phyloP scores from a whole-genome alignment of 768 basidiomycete genomes.

The Boletus patriciae region DNA sequence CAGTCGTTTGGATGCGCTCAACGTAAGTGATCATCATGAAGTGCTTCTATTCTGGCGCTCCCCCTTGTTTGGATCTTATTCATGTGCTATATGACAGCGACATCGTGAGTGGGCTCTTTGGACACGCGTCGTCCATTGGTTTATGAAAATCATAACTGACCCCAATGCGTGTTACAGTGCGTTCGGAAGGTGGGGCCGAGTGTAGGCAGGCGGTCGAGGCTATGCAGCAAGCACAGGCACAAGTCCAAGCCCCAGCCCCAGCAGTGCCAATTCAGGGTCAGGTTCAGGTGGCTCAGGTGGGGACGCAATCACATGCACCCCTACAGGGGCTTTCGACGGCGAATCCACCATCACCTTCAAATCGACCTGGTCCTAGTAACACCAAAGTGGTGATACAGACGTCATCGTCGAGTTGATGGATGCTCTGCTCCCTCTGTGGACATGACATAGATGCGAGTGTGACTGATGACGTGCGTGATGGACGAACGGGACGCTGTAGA shows the following conservation, averaged over 20 bases:
- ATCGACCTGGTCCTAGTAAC: constrained; percentile 27
- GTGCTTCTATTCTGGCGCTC: constrained; percentile 26
- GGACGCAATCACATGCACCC: constrained; percentile 21
- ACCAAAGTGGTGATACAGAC: constrained; percentile 15
- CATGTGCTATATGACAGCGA: constrained; percentile 48
- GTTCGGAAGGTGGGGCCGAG: constrained; percentile 82
- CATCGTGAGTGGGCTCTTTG: constrained; percentile 57
- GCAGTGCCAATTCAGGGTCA: constrained; percentile 21
- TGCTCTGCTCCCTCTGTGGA: constrained; percentile 5
- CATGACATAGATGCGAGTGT: constrained; percentile 22
- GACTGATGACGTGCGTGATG: constrained; percentile 14
- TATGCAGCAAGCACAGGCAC: constrained; percentile 35
- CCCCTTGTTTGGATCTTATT: constrained; percentile 24
- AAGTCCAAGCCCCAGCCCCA: constrained; percentile 22
- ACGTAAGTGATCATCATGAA: constrained; percentile 60
- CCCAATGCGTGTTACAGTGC: constrained; percentile 48
- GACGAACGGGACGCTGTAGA: constrained; percentile 29
- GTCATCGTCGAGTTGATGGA: constrained; percentile 20
- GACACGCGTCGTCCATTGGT: constrained; percentile 22
- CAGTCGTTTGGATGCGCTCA: constrained; percentile 89
- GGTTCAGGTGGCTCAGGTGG: constrained; percentile 23
- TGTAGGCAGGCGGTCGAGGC: constrained; percentile 53
- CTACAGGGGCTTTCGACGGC: constrained; percentile 21
- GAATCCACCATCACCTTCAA: constrained; percentile 23
- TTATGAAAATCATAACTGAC: constrained; percentile 30